Evolutionary conservation across 176 grass and related monocot species (phyloP), one percentile per base, ranked within the genome.

Genomic region (Tillandsia fasciculata): DNA sequence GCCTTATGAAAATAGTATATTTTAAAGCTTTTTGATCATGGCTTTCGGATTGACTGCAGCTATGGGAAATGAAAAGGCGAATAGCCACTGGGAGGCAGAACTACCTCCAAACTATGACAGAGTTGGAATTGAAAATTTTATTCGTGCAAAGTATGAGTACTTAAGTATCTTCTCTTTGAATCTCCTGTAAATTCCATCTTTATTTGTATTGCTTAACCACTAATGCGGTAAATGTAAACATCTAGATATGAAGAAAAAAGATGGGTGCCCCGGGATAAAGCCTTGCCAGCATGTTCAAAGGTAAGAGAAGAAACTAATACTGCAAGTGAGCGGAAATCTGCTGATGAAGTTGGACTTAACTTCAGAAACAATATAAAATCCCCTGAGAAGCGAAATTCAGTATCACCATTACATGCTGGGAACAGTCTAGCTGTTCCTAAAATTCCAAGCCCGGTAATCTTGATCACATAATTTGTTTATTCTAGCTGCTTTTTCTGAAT

Each of bases 111-210:
- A 67, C 8, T 67, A 67, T 49, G 65, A 67, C 33, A 67, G 65
- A 67, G 65, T 67, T 67, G 65, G 65, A 49, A 67, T 67, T 47
- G 65, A 67, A 47, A 67, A 67, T 47, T 67, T 67, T 33, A 67
- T 67, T 18, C 65, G 14, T 67, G 65, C 65, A 67, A 67, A 67
- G 65, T 67, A 67, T 49, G 65, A 2, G 3, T 67, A 42, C 48
- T 49, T 18, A 2, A n/a, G 33, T 67, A 48, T 42, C 48, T 49
- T 67, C 15, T 10, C 15, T 67, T 26, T 67, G 8, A 12, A 67
- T n/a, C 4, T 9, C n/a, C 65, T 49, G 6, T 67, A 48, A 49
- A 47, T 67, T 29, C 9, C 12, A 67, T 47, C 15, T 59, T 59
- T 59, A 59, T 15, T 59, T 15, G 12, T 56, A 12, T 59, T 8